These are phyloP conservation scores for Crucibulum laeve DNA, from an alignment of 768 basidiomycete genomes.

Conservation along the genomic window DNA sequence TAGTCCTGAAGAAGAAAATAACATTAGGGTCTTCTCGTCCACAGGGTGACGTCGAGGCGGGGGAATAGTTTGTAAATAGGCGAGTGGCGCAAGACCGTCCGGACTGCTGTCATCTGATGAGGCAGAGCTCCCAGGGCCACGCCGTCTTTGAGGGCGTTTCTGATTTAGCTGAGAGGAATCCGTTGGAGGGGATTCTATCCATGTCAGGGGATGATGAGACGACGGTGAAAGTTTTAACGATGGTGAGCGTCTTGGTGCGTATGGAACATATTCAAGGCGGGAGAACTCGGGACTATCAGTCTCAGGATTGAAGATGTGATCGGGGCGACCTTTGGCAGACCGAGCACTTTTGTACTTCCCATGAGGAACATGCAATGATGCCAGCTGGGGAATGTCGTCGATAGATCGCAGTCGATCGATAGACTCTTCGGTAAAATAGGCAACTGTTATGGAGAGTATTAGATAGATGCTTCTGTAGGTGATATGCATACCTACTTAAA, in stretches of 20 bases:
- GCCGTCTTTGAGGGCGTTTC: slow-evolving; percentile 7
- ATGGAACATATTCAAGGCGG: slow-evolving; percentile 42
- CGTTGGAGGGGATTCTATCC: slow-evolving; percentile 6
- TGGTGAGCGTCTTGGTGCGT: slow-evolving; percentile 23
- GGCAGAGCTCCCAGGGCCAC: slow-evolving; percentile 21
- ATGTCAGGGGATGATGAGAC: slow-evolving; percentile 11
- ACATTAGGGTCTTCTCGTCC: slow-evolving; percentile 46
- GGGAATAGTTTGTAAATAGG: slow-evolving; percentile 62
- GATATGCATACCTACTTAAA: slow-evolving; percentile 46
- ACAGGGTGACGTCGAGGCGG: slow-evolving; percentile 65
- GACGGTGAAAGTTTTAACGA: slow-evolving; percentile 15
- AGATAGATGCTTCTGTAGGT: slow-evolving; percentile 14
- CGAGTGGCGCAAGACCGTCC: slow-evolving; percentile 54
- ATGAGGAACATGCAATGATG: slow-evolving; percentile 51
- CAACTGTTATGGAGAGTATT: slow-evolving; percentile 40
- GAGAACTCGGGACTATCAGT: slow-evolving; percentile 30
- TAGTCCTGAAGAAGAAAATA: slow-evolving; percentile 20
- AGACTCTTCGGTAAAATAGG: slow-evolving; percentile 75
- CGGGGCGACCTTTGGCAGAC: slow-evolving; percentile 52
- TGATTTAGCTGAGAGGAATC: slow-evolving; percentile 4
- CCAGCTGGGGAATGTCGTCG: slow-evolving; percentile 54
- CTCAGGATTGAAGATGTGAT: slow-evolving; percentile 45
- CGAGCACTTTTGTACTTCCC: slow-evolving; percentile 72
- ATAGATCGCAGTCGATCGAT: slow-evolving; percentile 55
- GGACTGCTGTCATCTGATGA: slow-evolving; percentile 26